A percentile compares a stretch with the other conserved stretches of the same genome.
These are phyloP conservation scores for Francoa sonchifolia DNA, from an alignment of 441 rosid species.

Conservation along the genomic window DNA sequence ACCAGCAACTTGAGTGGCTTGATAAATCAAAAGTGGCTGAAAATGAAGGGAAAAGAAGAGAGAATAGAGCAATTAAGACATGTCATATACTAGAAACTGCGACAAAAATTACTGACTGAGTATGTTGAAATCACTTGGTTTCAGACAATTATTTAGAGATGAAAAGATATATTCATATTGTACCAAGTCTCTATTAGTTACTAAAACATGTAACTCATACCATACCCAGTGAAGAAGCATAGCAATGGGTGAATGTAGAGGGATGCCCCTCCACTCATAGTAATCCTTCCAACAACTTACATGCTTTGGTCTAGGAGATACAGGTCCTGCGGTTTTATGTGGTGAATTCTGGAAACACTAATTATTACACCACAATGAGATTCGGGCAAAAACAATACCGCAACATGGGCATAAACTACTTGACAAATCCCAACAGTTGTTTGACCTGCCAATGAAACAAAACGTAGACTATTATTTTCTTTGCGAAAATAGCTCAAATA, in stretches of 20 bases:
- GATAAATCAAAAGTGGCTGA: conserved; percentile 77
- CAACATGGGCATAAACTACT: conserved; percentile 53
- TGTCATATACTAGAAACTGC: not conserved
- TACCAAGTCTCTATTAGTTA: not conserved
- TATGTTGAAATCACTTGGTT: no score
- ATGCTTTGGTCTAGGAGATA: conserved; percentile 22
- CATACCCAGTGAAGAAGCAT: conserved; percentile 90
- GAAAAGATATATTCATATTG: no score
- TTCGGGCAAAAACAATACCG: conserved; percentile 23
- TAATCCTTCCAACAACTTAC: conserved; percentile 55
- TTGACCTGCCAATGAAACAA: conserved; percentile 22
- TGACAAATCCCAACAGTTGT: conserved; percentile 49
- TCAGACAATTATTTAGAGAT: no score
- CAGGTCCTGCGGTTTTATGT: conserved; percentile 31
- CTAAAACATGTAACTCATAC: not conserved
- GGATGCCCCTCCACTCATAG: conserved; percentile 71
- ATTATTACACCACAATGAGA: not conserved
- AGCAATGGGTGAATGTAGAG: conserved; percentile 66
- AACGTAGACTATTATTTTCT: no score
- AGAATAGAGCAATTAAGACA: conserved; percentile 3
- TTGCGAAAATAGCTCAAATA: not conserved
- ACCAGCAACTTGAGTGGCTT: conserved; percentile 44
- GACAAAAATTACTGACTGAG: no score
- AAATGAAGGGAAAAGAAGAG: conserved; percentile 11
- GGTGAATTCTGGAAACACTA: conserved; percentile 10